phyloP scores from a whole-genome alignment of 768 basidiomycete genomes.

The Steccherinum ochraceum region DNA sequence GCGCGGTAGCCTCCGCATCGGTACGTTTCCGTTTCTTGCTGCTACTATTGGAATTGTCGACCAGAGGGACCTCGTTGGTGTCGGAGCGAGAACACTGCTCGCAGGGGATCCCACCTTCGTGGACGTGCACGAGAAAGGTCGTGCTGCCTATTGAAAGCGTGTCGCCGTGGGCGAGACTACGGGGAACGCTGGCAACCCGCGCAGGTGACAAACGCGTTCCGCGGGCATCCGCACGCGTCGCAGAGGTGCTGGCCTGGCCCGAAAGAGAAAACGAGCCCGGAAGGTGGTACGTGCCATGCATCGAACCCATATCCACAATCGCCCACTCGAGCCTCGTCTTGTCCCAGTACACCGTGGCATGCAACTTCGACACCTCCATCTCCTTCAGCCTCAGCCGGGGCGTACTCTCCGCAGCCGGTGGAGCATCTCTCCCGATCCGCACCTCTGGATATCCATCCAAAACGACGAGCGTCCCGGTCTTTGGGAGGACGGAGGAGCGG shows the following conservation, averaged over 20 bases:
- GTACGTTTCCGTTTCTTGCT: slow-evolving; percentile 5
- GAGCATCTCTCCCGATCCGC: slow-evolving; percentile 69
- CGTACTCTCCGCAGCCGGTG: slow-evolving; percentile 40
- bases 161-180: slow-evolving; percentile 58
- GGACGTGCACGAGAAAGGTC: slow-evolving; percentile 64
- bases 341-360: slow-evolving; percentile 74
- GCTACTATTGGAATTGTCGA: slow-evolving; percentile 25
- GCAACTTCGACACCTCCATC: slow-evolving; percentile 78
- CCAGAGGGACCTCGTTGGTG: slow-evolving; percentile 56
- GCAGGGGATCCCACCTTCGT: slow-evolving; percentile 57
- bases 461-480: slow-evolving; percentile 45
- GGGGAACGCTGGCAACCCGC: slow-evolving; percentile 64
- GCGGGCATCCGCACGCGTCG: slow-evolving; percentile 2
- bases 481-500: slow-evolving; percentile 42
- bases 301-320: slow-evolving; percentile 80
- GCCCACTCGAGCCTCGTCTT: slow-evolving; percentile 53
- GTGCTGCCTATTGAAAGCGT: slow-evolving; percentile 63
- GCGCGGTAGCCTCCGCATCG: slow-evolving; percentile 19
- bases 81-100: slow-evolving; percentile 47
- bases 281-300: slow-evolving; percentile 73
- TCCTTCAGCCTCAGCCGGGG: slow-evolving; percentile 75
- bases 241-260: neutral
- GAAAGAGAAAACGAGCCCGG: slow-evolving; percentile 1
- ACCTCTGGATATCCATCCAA: slow-evolving; percentile 59
- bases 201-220: slow-evolving; percentile 56